Evolutionary conservation across 495 filamentous ascomycete genomes (phyloP), one percentile per base, ranked within the genome.

Genomic region (Coniosporium apollinis): DNA sequence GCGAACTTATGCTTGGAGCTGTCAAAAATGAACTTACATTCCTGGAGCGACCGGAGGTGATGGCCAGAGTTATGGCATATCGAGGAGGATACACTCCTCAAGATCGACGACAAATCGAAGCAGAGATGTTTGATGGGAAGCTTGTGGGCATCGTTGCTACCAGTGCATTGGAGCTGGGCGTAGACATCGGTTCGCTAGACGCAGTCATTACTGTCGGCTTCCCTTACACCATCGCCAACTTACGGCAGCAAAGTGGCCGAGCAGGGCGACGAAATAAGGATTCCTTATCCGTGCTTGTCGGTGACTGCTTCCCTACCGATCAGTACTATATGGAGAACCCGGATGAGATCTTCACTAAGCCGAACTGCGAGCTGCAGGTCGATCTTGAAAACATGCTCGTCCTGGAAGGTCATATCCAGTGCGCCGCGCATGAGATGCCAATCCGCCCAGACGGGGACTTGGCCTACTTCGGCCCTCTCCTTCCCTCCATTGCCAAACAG

Each of bases 261-360:
- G 89, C 89, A 16, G 89, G 89, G 30, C 70, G 89, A 36, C 67
- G 89, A 37, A 96, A 94, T 45, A 92, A 82, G 45, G 89, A 99
- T 58, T 93, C 85, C 2, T 59, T 99, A 5, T 86, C 83, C 4
- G 72, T 99, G 9, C 62, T 99, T 1, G 67, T 99, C 3, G 89
- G 89, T n/a, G 85, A 93, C 56, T 72, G 73, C 36, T 93, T 86
- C 43, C 78, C 89, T 13, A 83, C 82, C 0, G 89, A 96, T 52
- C 91, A 96, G 49, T 77, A 85, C 52, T 96, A 89, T 56, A 97
- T 96, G 89, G 67, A 79, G 34, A 94, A 94, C 45, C 89, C 89
- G 1, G 74, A 87, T 38, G 87, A 96, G 54, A 81, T 97, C n/a
- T 96, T 97, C 55, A 86, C 76, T 0, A 79, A 79, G 41, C 85